These are phyloP conservation scores for Eleusine indica DNA, from an alignment of 176 grass and related monocot species.

Conservation along the genomic window DNA sequence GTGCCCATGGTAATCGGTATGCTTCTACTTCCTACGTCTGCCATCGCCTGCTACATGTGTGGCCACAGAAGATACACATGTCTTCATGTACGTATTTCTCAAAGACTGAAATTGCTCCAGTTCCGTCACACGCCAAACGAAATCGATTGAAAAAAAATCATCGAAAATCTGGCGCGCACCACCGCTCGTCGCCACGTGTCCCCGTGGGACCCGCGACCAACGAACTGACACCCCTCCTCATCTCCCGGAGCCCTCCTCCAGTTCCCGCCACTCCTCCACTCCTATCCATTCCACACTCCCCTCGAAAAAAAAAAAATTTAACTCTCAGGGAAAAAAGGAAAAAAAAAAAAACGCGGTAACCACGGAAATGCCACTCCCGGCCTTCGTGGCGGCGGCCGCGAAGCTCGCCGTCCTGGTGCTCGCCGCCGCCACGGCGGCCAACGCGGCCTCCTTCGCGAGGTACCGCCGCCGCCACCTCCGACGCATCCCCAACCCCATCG, in stretches of 20 bases:
- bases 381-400: constrained; percentile 58
- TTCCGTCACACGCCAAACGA: too few relatives aligned
- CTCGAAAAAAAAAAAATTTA: not conserved
- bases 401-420: constrained; percentile 66
- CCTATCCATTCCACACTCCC: not conserved
- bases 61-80: not conserved
- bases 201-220: not conserved
- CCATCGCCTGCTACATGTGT: not conserved
- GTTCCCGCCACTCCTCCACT: constrained; percentile 59
- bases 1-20: too few relatives aligned
- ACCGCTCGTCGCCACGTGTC: constrained; percentile 28
- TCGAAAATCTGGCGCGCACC: constrained; percentile 34
- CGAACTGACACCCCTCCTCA: constrained; percentile 1
- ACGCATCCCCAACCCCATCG: constrained; percentile 63
- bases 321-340: not conserved
- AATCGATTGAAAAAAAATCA: too few relatives aligned
- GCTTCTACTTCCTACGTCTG: not conserved
- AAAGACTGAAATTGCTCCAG: too few relatives aligned
- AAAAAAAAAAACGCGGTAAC: not conserved
- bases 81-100: too few relatives aligned
- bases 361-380: constrained; percentile 57
- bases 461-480: constrained; percentile 69
- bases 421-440: constrained; percentile 53
- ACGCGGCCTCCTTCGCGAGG: constrained; percentile 65
- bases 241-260: constrained; percentile 7